These are phyloP conservation scores for Medicago lupulina DNA, from an alignment of 306 rosid genomes.

Conservation along the genomic window DNA sequence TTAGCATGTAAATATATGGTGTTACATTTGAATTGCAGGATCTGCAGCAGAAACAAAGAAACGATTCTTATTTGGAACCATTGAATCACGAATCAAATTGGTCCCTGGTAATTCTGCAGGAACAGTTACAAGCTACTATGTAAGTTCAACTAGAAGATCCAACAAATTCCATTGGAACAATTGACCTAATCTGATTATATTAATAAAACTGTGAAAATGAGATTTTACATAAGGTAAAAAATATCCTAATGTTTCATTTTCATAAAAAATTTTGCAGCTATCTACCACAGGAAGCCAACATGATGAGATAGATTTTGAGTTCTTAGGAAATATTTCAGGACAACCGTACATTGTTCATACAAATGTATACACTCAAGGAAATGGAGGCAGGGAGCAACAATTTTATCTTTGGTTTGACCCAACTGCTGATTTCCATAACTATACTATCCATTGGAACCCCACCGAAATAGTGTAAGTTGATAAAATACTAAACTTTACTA, in stretches of 20 bases:
- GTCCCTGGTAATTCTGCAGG: conserved; percentile 84
- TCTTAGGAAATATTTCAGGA: conserved; percentile 80
- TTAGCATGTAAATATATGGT: too few relatives aligned
- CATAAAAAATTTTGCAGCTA: conserved; percentile 56
- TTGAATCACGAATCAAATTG: conserved; percentile 72
- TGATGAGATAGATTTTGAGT: conserved; percentile 93
- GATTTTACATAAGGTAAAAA: background rate
- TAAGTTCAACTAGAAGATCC: conserved; percentile 45
- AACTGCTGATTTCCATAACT: conserved; percentile 79
- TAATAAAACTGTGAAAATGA: background rate
- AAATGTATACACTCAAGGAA: conserved; percentile 68
- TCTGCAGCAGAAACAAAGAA: conserved; percentile 79
- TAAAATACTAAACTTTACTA: too few relatives aligned
- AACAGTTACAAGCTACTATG: conserved; percentile 79
- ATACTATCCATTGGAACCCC: conserved; percentile 95
- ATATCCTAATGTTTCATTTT: conserved; percentile 31
- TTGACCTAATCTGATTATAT: background rate
- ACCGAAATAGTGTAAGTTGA: conserved; percentile 68
- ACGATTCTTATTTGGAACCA: conserved; percentile 72
- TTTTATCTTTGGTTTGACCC: conserved; percentile 92
- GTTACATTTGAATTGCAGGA: conserved; percentile 53
- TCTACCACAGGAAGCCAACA: conserved; percentile 73
- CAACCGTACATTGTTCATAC: conserved; percentile 86
- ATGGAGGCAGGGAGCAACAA: conserved; percentile 82
- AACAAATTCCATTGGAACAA: background rate